Percentiles rank a stretch among this genome's conserved stretches.
Evolutionary conservation across 768 basidiomycete species (phyloP).

Genomic region (Tulasnella sp.): DNA sequence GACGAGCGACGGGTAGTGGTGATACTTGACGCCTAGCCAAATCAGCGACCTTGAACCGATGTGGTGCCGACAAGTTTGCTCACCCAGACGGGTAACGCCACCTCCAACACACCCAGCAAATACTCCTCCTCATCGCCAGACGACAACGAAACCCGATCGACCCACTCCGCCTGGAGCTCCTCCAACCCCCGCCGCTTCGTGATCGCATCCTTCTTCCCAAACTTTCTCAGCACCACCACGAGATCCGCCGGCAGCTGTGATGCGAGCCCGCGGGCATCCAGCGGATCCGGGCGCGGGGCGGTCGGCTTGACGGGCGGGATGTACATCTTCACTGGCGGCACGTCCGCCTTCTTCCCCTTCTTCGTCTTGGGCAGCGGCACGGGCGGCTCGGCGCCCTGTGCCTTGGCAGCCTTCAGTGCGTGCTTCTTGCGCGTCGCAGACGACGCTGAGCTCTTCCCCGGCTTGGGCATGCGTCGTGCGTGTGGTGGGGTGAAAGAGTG

Average conservation of each 20-base stretch:
- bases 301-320: slow-evolving; percentile 70
- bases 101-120: slow-evolving; percentile 32
- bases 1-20: slow-evolving; percentile 73
- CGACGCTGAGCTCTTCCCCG: slow-evolving; percentile 62
- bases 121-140: slow-evolving; percentile 35
- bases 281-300: slow-evolving; percentile 65
- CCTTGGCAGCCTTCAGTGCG: slow-evolving; percentile 48
- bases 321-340: slow-evolving; percentile 69
- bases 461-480: slow-evolving; percentile 32
- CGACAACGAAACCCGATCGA: slow-evolving; percentile 35
- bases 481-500: neutral
- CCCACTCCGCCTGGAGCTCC: slow-evolving; percentile 59
- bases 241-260: slow-evolving; percentile 66
- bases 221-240: slow-evolving; percentile 61
- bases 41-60: neutral
- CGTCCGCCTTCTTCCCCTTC: slow-evolving; percentile 38
- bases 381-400: slow-evolving; percentile 22
- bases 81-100: slow-evolving; percentile 87
- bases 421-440: slow-evolving; percentile 90
- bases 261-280: slow-evolving; percentile 71
- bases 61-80: slow-evolving; percentile 25
- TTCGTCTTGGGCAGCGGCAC: slow-evolving; percentile 35
- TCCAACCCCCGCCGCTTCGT: slow-evolving; percentile 79
- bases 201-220: slow-evolving; percentile 81
- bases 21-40: slow-evolving; percentile 40